Percentiles rank a stretch among this genome's conserved stretches.
phyloP scores from a whole-genome alignment of 1,284 basidiomycete species.

The Anthracocystis setariae region DNA sequence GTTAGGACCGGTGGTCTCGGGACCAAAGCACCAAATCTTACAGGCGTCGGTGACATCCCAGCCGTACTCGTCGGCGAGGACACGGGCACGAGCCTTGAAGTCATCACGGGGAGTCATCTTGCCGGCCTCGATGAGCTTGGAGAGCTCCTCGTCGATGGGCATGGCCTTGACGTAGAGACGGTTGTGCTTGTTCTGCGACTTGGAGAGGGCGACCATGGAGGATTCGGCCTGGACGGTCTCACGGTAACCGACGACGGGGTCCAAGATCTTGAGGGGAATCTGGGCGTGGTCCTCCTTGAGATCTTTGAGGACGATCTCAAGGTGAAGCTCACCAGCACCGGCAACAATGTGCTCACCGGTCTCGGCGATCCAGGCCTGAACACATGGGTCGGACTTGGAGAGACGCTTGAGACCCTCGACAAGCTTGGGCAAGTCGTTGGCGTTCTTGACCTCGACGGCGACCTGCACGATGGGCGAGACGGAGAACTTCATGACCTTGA shows the following conservation, averaged over 20 bases:
- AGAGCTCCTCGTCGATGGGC: constrained; percentile 93
- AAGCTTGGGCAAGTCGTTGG: constrained; percentile 97
- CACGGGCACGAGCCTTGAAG: constrained; percentile 94
- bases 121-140: constrained; percentile 89
- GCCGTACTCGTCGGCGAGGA: constrained; percentile 93
- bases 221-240: constrained; percentile 98
- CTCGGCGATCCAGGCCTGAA: constrained; percentile 92
- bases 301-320: constrained; percentile 99
- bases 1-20: constrained; percentile 97
- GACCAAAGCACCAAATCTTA: constrained; percentile 99
- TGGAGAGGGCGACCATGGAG: constrained; percentile 93
- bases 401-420: constrained; percentile 99
- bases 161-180: constrained; percentile 93
- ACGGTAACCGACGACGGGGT: constrained; percentile 97
- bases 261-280: constrained; percentile 98
- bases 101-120: constrained; percentile 91
- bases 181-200: constrained; percentile 99
- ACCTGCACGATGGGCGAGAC: constrained; percentile 99
- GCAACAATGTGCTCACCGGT: constrained; percentile 98
- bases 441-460: constrained; percentile 99
- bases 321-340: constrained; percentile 97
- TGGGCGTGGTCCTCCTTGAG: constrained; percentile 99
- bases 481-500: constrained; percentile 93
- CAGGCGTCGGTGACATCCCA: constrained; percentile 99
- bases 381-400: constrained; percentile 99